phyloP scores from a whole-genome alignment of 164 flowering plant species.

The Sedum album region DNA sequence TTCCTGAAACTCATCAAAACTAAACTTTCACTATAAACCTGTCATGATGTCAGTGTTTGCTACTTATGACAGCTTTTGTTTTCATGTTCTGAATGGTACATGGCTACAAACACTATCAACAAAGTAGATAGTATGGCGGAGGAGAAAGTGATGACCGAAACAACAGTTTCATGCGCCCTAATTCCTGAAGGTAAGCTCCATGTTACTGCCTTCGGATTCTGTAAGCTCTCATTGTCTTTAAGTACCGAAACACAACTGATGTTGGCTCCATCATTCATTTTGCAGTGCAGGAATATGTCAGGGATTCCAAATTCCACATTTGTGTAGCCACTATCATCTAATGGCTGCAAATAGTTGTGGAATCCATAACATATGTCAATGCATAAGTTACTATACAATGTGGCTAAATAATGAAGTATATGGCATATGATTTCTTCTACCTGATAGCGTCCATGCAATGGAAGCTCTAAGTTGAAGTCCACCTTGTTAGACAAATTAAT shows the following conservation, averaged over 20 bases:
- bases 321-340: conserved; percentile 53
- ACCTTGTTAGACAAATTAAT: conserved; percentile 17
- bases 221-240: conserved; percentile 6
- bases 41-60: background rate
- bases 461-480: conserved; percentile 49
- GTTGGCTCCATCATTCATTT: conserved; percentile 12
- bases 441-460: conserved; percentile 83
- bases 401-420: background rate
- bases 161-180: conserved; percentile 36
- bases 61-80: background rate
- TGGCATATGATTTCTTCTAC: conserved; percentile 35
- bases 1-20: background rate
- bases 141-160: conserved; percentile 48
- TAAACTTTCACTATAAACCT: background rate
- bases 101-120: conserved; percentile 35
- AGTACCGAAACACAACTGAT: conserved; percentile 19
- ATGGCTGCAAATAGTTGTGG: conserved; percentile 37
- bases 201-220: conserved; percentile 11
- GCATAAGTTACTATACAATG: background rate
- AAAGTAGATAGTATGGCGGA: conserved; percentile 51
- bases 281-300: conserved; percentile 42
- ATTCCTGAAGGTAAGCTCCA: conserved; percentile 75
- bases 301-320: conserved; percentile 44
- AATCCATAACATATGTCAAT: background rate
- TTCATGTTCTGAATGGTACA: conserved; percentile 17